A percentile compares a stretch with the other conserved stretches of the same genome.
Conservation (phyloP, 164 flowering plant species). For the Tinospora cordifolia region DNA sequence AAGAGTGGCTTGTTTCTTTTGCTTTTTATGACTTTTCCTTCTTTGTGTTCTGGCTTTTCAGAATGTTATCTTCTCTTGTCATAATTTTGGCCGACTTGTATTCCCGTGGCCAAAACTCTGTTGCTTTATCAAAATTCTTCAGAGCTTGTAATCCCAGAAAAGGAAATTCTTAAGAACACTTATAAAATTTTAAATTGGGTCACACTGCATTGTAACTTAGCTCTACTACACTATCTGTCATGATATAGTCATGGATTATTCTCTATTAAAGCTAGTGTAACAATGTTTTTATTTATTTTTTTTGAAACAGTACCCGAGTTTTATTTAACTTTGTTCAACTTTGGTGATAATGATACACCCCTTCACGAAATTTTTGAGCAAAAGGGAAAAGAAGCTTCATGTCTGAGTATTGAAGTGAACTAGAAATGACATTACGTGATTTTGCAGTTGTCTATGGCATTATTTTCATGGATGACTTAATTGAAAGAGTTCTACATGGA, state of each 20-base stretch:
- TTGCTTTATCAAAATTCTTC: background rate
- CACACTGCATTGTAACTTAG: background rate
- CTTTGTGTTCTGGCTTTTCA: background rate
- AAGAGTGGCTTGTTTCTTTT: background rate
- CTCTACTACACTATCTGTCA: background rate
- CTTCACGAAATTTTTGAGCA: too few relatives aligned
- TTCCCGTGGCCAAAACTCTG: background rate
- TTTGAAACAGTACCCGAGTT: too few relatives aligned
- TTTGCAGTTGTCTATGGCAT: background rate
- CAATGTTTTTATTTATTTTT: too few relatives aligned
- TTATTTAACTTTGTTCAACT: too few relatives aligned
- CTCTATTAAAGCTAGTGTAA: background rate
- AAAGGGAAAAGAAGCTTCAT: too few relatives aligned
- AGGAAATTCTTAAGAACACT: background rate
- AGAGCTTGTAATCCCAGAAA: too few relatives aligned
- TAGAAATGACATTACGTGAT: too few relatives aligned
- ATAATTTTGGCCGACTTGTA: conserved; percentile 4
- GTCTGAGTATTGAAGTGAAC: too few relatives aligned
- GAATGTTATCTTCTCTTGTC: background rate
- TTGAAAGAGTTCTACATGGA: background rate
- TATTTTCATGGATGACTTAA: background rate
- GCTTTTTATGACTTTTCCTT: too few relatives aligned
- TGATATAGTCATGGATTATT: background rate
- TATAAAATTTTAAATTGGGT: background rate
- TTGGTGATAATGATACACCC: too few relatives aligned